These are phyloP conservation scores for Anisodus tanguticus DNA, from an alignment of 257 asterid species.

Conservation along the genomic window DNA sequence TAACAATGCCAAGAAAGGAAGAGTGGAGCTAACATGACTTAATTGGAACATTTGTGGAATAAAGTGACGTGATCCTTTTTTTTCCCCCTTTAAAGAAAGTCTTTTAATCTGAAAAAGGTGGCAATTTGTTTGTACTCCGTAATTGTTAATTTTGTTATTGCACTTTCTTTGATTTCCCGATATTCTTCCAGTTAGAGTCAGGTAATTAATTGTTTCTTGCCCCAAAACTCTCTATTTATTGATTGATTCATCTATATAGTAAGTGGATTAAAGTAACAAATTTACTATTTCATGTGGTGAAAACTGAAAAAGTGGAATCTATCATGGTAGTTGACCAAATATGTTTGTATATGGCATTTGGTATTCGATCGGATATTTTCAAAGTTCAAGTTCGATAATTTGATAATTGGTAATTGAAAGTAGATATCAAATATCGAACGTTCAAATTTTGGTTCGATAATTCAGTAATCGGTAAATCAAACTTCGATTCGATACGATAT, in stretches of 20 bases:
- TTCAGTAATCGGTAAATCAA: too few relatives aligned
- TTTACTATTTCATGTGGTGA: background rate
- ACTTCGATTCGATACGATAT: too few relatives aligned
- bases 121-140: background rate
- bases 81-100: background rate
- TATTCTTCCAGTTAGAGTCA: background rate
- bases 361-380: too few relatives aligned
- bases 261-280: background rate
- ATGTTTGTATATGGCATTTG: background rate
- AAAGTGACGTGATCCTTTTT: slow-evolving; percentile 4
- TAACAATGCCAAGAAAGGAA: slow-evolving; percentile 11
- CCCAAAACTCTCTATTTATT: background rate
- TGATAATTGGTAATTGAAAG: too few relatives aligned
- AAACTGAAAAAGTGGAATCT: background rate
- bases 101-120: background rate
- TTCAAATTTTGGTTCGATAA: too few relatives aligned
- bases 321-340: background rate
- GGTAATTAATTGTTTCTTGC: background rate
- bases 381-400: too few relatives aligned
- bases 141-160: background rate
- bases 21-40: background rate
- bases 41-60: background rate
- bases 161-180: background rate
- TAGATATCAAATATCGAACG: too few relatives aligned
- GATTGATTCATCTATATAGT: background rate